Conservation (phyloP, 192 early-diverging fungal species). For the Coemansia sp. region DNA sequence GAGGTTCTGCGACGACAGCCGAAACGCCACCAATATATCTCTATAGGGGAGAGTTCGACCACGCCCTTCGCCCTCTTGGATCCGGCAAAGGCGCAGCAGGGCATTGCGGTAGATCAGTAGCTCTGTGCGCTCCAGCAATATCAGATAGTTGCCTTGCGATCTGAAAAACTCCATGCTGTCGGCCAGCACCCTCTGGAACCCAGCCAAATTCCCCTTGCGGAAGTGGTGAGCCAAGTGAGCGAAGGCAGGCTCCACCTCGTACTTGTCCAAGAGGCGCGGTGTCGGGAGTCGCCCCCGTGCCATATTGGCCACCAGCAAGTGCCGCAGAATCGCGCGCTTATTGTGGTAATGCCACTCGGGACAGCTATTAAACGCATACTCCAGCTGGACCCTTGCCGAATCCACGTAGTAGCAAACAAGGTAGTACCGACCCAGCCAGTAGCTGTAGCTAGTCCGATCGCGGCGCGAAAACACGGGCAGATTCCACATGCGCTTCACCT, state of each 20-base stretch:
- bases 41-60: constrained; percentile 22
- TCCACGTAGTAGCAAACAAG: constrained; percentile 45
- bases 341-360: constrained; percentile 44
- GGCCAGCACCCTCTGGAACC: constrained; percentile 26
- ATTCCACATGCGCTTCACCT: constrained; percentile 17
- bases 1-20: constrained; percentile 20
- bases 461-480: constrained; percentile 17
- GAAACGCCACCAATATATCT: constrained; percentile 31
- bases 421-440: constrained; percentile 49
- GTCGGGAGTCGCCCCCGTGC: constrained; percentile 35
- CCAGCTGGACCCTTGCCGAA: constrained; percentile 30
- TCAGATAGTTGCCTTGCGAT: constrained; percentile 42
- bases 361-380: constrained; percentile 37
- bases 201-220: constrained; percentile 35
- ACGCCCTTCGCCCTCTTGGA: constrained; percentile 5
- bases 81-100: constrained; percentile 6
- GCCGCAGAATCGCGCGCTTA: constrained; percentile 41
- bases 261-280: constrained; percentile 22
- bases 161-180: constrained; percentile 47
- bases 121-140: constrained; percentile 46
- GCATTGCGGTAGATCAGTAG: constrained; percentile 41
- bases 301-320: constrained; percentile 47
- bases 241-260: constrained; percentile 45
- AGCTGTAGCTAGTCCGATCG: constrained; percentile 36
- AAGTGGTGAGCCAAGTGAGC: constrained; percentile 22